These are phyloP conservation scores for Aquilaria agallochum DNA, from an alignment of 441 rosid species.

Conservation along the genomic window DNA sequence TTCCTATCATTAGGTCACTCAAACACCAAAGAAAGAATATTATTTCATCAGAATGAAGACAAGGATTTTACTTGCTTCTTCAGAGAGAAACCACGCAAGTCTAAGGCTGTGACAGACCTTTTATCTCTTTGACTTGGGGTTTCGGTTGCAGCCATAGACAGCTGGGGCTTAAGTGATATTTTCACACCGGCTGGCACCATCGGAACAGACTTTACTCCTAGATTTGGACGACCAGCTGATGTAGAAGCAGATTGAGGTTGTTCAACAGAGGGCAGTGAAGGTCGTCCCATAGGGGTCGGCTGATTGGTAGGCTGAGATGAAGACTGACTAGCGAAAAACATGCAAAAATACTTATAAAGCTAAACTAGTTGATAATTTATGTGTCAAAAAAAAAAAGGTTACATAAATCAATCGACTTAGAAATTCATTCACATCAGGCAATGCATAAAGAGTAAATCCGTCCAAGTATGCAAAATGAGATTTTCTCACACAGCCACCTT, in stretches of 20 bases:
- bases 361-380: too few relatives aligned
- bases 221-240: slow-evolving; percentile 34
- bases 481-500: too few relatives aligned
- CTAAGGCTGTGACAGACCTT: slow-evolving; percentile 38
- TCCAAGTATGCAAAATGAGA: too few relatives aligned
- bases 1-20: too few relatives aligned
- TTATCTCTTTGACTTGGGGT: slow-evolving; percentile 42
- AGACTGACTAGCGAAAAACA: slow-evolving; percentile 50
- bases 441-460: too few relatives aligned
- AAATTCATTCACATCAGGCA: too few relatives aligned
- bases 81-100: slow-evolving; percentile 2
- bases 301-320: slow-evolving; percentile 31
- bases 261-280: slow-evolving; percentile 21
- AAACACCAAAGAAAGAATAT: too few relatives aligned
- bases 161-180: slow-evolving; percentile 49
- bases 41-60: background rate
- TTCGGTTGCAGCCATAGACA: slow-evolving; percentile 37
- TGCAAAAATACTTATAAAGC: too few relatives aligned
- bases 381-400: too few relatives aligned
- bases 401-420: too few relatives aligned
- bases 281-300: too few relatives aligned
- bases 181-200: slow-evolving; percentile 50
- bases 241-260: slow-evolving; percentile 62
- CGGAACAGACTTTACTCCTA: slow-evolving; percentile 35
- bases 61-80: slow-evolving; percentile 5